phyloP scores from a whole-genome alignment of 2,329 filamentous ascomycete species.

The Botrytis deweyae region DNA sequence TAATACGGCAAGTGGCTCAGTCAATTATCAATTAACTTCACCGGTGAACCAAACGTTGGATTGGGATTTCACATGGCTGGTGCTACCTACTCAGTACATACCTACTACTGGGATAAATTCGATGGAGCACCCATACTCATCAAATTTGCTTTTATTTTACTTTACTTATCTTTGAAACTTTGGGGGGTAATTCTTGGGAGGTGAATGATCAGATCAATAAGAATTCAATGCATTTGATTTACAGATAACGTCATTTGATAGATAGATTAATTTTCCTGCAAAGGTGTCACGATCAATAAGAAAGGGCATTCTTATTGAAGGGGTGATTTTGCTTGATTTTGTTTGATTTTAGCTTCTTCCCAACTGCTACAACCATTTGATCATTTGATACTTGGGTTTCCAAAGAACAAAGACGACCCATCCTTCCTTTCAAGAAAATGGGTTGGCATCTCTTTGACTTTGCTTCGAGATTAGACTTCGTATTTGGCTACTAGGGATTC shows the following conservation, averaged over 20 bases:
- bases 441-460: background rate
- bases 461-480: slow-evolving; percentile 2
- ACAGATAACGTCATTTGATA: slow-evolving; percentile 15
- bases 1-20: background rate
- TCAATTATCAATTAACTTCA: no score
- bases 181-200: slow-evolving; percentile 6
- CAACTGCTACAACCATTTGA: background rate
- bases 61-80: background rate
- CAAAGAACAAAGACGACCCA: slow-evolving; percentile 6
- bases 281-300: background rate
- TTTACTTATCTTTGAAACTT: slow-evolving; percentile 9
- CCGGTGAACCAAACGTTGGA: background rate
- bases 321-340: no score
- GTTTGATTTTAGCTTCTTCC: background rate
- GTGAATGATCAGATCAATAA: slow-evolving; percentile 20
- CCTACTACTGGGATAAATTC: background rate
- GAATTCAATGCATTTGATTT: slow-evolving; percentile 17
- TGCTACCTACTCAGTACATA: background rate
- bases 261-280: background rate
- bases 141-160: background rate
- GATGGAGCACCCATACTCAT: background rate
- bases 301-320: no score
- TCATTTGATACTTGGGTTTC: background rate
- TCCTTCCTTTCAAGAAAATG: background rate
- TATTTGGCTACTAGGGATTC: background rate